Conservation (phyloP, 2,329 filamentous ascomycete species). For the Mollisiaceae sp. region DNA sequence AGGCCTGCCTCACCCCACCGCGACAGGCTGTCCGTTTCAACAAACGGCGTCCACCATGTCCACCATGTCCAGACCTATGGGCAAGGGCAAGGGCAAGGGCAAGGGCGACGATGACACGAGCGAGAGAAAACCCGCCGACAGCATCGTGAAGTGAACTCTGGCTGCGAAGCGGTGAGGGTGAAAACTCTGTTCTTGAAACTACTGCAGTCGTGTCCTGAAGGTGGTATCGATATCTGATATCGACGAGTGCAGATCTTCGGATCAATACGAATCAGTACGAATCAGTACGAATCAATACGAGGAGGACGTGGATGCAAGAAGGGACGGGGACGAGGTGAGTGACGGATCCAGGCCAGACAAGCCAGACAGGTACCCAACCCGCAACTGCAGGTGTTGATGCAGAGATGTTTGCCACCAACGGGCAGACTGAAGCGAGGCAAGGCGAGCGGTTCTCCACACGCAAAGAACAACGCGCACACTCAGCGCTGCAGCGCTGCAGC, state of each 20-base stretch:
- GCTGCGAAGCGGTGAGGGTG: constrained; percentile 12
- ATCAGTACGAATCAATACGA: too few relatives aligned
- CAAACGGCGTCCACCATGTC: constrained; percentile 7
- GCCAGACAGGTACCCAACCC: neutral
- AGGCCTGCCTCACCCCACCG: neutral
- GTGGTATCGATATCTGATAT: constrained; percentile 2
- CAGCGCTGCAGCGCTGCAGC: too few relatives aligned
- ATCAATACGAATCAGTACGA: neutral
- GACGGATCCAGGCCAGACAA: neutral
- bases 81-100: too few relatives aligned
- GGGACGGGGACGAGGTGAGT: neutral
- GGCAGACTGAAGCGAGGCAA: constrained; percentile 12
- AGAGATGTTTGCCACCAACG: neutral
- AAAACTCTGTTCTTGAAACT: constrained; percentile 22
- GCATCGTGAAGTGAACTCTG: neutral
- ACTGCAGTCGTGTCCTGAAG: constrained; percentile 13
- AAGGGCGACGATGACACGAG: neutral
- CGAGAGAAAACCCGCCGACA: neutral
- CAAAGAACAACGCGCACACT: neutral
- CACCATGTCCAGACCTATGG: neutral
- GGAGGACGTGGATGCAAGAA: too few relatives aligned
- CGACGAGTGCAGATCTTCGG: neutral
- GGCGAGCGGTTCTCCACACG: constrained; percentile 21
- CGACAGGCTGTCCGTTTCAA: constrained; percentile 9
- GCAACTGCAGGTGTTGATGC: neutral